Conservation (phyloP, 228 moss, liverwort and hornwort genomes). For the Sphagnum magellanicum region DNA sequence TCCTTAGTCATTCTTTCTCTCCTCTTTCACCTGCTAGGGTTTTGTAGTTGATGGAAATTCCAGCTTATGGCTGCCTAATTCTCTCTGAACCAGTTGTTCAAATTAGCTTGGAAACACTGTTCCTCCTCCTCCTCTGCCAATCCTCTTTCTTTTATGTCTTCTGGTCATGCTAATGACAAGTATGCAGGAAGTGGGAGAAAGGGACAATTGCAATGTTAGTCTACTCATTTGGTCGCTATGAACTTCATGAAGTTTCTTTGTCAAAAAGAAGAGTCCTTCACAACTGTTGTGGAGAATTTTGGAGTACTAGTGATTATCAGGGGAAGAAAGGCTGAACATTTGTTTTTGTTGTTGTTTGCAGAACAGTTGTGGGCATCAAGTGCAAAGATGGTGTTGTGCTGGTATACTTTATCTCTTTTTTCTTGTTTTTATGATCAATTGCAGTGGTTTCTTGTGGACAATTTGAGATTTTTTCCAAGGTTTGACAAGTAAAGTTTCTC, state of each 20-base stretch:
- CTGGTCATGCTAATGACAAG: background rate
- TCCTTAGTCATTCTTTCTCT: background rate
- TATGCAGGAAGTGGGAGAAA: background rate
- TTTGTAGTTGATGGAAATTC: background rate
- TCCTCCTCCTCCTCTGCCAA: no score
- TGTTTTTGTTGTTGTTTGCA: slow-evolving; percentile 15
- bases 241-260: background rate
- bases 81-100: no score
- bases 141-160: no score
- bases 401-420: slow-evolving; percentile 27
- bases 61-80: background rate
- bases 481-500: background rate
- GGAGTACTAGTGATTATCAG: background rate
- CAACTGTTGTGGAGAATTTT: background rate
- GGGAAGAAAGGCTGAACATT: background rate
- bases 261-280: background rate
- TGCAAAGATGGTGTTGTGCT: slow-evolving; percentile 94
- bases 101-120: no score
- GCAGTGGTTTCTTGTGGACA: background rate
- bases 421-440: background rate
- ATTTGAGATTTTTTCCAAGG: background rate
- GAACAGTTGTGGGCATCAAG: slow-evolving; percentile 81
- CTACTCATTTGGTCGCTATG: background rate
- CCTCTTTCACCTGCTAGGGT: background rate
- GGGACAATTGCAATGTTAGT: background rate